phyloP scores from a whole-genome alignment of 768 basidiomycete genomes.

The Calocybe indica region DNA sequence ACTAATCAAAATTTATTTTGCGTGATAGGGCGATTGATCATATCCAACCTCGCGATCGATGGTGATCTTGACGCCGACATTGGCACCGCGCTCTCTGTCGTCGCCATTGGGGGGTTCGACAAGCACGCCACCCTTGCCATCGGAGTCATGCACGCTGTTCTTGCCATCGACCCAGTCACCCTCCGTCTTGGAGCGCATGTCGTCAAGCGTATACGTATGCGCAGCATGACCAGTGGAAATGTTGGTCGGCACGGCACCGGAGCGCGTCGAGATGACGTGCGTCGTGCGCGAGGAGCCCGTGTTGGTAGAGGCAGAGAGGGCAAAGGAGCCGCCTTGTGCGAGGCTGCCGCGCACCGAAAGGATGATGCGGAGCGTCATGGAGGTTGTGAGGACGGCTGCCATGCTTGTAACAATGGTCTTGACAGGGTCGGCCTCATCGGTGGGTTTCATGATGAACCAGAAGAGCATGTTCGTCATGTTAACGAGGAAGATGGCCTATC shows the following conservation, averaged over 20 bases:
- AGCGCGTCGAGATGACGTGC: slow-evolving; percentile 45
- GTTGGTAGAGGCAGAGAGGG: slow-evolving; percentile 38
- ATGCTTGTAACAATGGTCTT: slow-evolving; percentile 81
- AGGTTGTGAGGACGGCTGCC: slow-evolving; percentile 81
- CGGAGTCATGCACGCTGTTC: slow-evolving; percentile 32
- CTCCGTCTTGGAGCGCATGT: slow-evolving; percentile 43
- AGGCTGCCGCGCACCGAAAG: slow-evolving; percentile 78
- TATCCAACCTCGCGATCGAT: slow-evolving; percentile 53
- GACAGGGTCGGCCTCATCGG: slow-evolving; percentile 56
- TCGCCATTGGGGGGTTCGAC: slow-evolving; percentile 20
- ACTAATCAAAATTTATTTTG: slow-evolving; percentile 9
- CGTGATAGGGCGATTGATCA: slow-evolving; percentile 22
- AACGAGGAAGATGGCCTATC: slow-evolving; percentile 65
- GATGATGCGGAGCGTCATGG: slow-evolving; percentile 85
- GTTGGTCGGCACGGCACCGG: slow-evolving; percentile 30
- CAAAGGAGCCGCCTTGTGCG: slow-evolving; percentile 64
- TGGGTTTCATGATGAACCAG: slow-evolving; percentile 80
- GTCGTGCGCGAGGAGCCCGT: slow-evolving; percentile 43
- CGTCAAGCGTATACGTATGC: slow-evolving; percentile 49
- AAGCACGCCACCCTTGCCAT: slow-evolving; percentile 29
- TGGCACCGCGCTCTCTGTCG: slow-evolving; percentile 14
- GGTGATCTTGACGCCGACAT: slow-evolving; percentile 51
- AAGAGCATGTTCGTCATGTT: slow-evolving; percentile 82
- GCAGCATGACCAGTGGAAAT: slow-evolving; percentile 26
- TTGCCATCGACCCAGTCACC: slow-evolving; percentile 41